Base-by-base conservation (phyloP, 257 asterid genomes). In the Ilex asprella region DNA sequence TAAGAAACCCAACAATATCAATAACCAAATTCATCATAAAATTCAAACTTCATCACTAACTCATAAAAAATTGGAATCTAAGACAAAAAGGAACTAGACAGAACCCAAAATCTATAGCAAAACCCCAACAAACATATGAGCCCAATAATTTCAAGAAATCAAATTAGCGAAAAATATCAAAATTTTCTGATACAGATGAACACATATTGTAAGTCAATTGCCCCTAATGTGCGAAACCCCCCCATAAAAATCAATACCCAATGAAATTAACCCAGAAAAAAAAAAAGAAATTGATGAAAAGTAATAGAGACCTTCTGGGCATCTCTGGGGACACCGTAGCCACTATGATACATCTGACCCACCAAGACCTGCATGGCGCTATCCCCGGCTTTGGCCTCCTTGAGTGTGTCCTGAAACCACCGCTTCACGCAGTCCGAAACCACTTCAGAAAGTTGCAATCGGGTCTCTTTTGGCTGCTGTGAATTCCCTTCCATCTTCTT, bases 301-400 rank as follows among this genome's bases (percentile, higher is more conserved):
- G 49, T 67, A 67, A 10, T 16, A 69, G 70, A 63, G 61, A 67
- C 99, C 99, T 78, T 87, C 51, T 82, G 86, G 54, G 70, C 78
- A 73, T 93, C 91, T 62, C 52, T 77, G 2, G 84, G 73, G 31
- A 87, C 80, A 43, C 99, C 99, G 71, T 85, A 93, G 30, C 99
- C 99, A 65, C 87, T 82, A 51, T 57, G 67, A 81, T 89, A 93
- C 99, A 93, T 93, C 97, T 93, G 97, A 58, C 96, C 95, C 63
- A 87, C 95, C 56, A 93, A 94, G 61, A 93, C 95, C 81, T 93
- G 99, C 99, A 93, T 93, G 56, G 74, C 68, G 44, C 58, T 67
- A 58, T 89, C 95, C 29, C 99, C 99, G 39, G 81, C 79, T 69
- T 84, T 85, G 72, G 99, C 99, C 73, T 93, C 97, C 79, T 84